phyloP scores from a whole-genome alignment of 2,329 filamentous ascomycete species.

The Epichloe amarillans region DNA sequence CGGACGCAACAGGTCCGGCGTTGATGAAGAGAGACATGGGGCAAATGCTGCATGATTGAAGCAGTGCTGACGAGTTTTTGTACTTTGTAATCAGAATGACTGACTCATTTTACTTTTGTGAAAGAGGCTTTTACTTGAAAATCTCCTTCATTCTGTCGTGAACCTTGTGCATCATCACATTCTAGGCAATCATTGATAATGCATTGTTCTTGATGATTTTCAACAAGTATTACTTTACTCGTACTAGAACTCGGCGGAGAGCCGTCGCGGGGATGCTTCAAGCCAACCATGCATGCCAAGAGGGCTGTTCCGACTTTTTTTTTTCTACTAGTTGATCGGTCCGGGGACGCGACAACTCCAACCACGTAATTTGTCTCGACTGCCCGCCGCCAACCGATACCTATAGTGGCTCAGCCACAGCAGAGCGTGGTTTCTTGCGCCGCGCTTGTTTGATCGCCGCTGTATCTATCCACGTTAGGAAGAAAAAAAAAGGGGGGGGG shows the following conservation, averaged over 20 bases:
- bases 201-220: too few species aligned
- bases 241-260: too few species aligned
- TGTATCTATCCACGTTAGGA: neutral
- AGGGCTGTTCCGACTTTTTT: too few species aligned
- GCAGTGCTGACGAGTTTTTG: neutral
- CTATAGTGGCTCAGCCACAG: constrained; percentile 19
- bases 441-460: constrained; percentile 19
- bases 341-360: neutral
- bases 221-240: too few species aligned
- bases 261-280: too few species aligned
- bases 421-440: constrained; percentile 26
- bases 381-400: too few species aligned
- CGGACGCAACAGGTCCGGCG: neutral
- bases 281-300: too few species aligned
- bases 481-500: neutral
- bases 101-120: neutral
- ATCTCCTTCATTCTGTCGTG: neutral
- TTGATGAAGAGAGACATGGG: neutral
- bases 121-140: neutral
- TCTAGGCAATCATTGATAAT: too few species aligned
- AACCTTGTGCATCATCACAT: neutral
- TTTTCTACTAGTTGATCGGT: too few species aligned
- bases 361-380: neutral
- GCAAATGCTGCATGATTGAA: neutral
- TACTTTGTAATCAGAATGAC: neutral